Base-by-base conservation (phyloP, 1,139 yeast genomes). In the Zygoascus meyerae region DNA sequence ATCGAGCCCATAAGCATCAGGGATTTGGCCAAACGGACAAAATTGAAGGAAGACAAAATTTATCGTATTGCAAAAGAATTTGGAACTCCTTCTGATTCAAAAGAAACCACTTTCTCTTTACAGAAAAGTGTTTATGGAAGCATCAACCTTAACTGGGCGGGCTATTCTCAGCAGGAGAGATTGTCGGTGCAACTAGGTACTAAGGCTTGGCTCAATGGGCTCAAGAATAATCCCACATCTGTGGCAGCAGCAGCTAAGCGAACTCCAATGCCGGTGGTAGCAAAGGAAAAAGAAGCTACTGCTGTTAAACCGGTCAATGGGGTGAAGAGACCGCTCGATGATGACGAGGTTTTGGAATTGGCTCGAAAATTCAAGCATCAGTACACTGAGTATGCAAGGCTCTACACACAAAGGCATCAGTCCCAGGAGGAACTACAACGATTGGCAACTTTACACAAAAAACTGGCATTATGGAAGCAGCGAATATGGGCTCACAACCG, bases 391-490 rank as follows among this genome's bases (percentile, higher is more conserved):
- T 69, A 69, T 53, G 60, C 53, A 9, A 57, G 60, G 50, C 61
- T 69, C 34, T 69, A 67, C 51, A 46, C 55, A 15, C 41, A 51
- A 15, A 49, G 53, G 16, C 53, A 59, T 37, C 61, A 63, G n/a
- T 49, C 61, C 18, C 64, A 65, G 37, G 59, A 64, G 47, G 65
- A 64, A 47, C 28, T 46, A 9, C 36, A 46, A 16, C 53, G 56
- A 47, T 53, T 69, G 36, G 44, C 68, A 50, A 46, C 55, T n/a
- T 56, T 69, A 65, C 73, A 69, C 50, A 55, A 60, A 11, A 67
- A 67, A 44, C 56, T 69, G 36, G 66, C 63, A 42, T 49, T 59
- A 17, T 67, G 72, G 71, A 69, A 69, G 51, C 57, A 59, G 48
- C 56, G 57, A 35, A 56, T 69, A 17, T 69, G 73, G 73, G 60